Evolutionary conservation across 495 filamentous ascomycete species (phyloP).

Genomic region (Delitschia confertaspora): DNA sequence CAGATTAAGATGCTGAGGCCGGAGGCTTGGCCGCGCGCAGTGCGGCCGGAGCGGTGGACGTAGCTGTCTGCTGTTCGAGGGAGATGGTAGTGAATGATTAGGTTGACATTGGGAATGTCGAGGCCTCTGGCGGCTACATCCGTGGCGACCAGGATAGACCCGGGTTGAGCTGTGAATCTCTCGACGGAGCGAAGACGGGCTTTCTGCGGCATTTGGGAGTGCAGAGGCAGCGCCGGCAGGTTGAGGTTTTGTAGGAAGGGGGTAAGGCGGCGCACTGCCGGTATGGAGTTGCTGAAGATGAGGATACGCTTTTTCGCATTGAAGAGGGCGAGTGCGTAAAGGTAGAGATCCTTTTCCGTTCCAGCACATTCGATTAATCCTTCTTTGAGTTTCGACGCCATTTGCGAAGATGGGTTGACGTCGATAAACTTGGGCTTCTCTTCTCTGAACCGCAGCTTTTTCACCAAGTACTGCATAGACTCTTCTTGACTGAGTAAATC

Average conservation of each 20-base stretch:
- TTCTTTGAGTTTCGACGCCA: conserved; percentile 79
- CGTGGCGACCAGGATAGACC: conserved; percentile 79
- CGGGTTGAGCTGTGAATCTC: conserved; percentile 56
- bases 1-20: conserved; percentile 83
- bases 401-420: conserved; percentile 75
- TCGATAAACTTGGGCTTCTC: conserved; percentile 84
- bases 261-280: conserved; percentile 76
- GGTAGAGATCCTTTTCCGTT: conserved; percentile 93
- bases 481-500: conserved; percentile 62
- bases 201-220: conserved; percentile 94
- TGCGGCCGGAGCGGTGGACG: conserved; percentile 91
- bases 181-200: conserved; percentile 89
- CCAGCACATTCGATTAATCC: conserved; percentile 84
- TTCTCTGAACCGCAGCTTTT: conserved; percentile 79
- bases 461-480: conserved; percentile 85
- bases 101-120: conserved; percentile 80
- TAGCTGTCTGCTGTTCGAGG: conserved; percentile 87
- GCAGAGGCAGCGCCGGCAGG: conserved; percentile 67
- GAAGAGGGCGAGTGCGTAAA: conserved; percentile 79
- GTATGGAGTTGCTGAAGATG: conserved; percentile 93
- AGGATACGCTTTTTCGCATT: conserved; percentile 70
- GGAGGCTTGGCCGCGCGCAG: conserved; percentile 67
- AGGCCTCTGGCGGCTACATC: conserved; percentile 95
- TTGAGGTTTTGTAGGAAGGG: conserved; percentile 77
- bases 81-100: conserved; percentile 90